Conservation (phyloP, 1,139 yeast genomes). For the Pneumocystis wakefieldiae region DNA sequence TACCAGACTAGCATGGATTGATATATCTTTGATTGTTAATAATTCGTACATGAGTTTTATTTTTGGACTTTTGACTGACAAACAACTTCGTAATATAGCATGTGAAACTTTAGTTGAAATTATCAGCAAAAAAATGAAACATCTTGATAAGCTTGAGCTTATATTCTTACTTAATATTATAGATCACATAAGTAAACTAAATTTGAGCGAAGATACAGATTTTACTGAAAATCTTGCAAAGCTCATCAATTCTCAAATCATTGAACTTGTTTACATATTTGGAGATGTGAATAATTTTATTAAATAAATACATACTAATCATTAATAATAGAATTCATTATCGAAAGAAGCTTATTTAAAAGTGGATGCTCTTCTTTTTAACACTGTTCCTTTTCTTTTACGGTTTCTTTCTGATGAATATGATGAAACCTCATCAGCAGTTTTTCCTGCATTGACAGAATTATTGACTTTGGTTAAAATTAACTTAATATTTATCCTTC, state of each 20-base stretch:
- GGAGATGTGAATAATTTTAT: slow-evolving; percentile 30
- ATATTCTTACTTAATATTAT: slow-evolving; percentile 56
- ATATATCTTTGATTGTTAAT: slow-evolving; percentile 61
- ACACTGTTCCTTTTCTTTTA: slow-evolving; percentile 58
- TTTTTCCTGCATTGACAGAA: slow-evolving; percentile 64
- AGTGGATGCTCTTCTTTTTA: slow-evolving; percentile 38
- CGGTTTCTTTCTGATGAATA: slow-evolving; percentile 63
- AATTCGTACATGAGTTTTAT: slow-evolving; percentile 49
- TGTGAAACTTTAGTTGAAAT: slow-evolving; percentile 68
- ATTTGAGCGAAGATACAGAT: slow-evolving; percentile 39
- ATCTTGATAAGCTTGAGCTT: slow-evolving; percentile 68
- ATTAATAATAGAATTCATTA: slow-evolving; percentile 13
- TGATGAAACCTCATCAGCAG: slow-evolving; percentile 75
- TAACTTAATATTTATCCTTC: slow-evolving; percentile 16
- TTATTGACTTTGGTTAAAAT: slow-evolving; percentile 53
- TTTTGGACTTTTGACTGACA: slow-evolving; percentile 39
- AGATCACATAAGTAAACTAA: slow-evolving; percentile 30
- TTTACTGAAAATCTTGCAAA: slow-evolving; percentile 67
- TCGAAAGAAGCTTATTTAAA: slow-evolving; percentile 23
- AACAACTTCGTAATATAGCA: slow-evolving; percentile 40
- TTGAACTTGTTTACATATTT: slow-evolving; percentile 53
- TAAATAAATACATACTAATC: background rate
- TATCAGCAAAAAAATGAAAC: slow-evolving; percentile 80
- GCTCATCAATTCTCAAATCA: slow-evolving; percentile 57
- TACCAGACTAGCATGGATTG: slow-evolving; percentile 55